Evolutionary conservation across 1,139 yeast genomes (phyloP).

Genomic region (Protomyces macrosporus): DNA sequence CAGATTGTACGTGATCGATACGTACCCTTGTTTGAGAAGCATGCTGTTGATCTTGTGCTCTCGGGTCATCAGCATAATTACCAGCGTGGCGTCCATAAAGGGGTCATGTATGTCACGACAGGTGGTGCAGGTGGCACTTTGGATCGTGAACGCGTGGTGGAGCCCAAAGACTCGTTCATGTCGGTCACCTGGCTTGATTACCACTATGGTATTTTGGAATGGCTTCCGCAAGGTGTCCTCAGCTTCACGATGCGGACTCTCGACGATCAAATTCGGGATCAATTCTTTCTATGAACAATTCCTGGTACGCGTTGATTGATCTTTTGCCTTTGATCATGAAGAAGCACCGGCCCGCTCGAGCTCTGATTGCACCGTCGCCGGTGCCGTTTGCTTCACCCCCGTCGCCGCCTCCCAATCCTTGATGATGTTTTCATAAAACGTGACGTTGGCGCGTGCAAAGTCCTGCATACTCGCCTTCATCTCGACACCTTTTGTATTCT

Average conservation of each 20-base stretch:
- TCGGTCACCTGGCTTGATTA: neutral
- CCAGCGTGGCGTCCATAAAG: constrained; percentile 9
- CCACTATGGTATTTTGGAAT: constrained; percentile 9
- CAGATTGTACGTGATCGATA: constrained; percentile 4
- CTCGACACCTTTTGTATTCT: constrained; percentile 70
- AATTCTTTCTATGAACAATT: neutral
- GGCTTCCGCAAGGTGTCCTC: neutral
- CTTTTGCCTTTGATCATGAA: no score
- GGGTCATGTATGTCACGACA: constrained; percentile 15
- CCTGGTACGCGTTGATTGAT: neutral
- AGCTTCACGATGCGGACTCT: neutral
- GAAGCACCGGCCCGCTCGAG: neutral
- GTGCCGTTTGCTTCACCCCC: neutral
- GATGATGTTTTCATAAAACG: constrained; percentile 60
- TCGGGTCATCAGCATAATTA: constrained; percentile 24
- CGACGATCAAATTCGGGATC: neutral
- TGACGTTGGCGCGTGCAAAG: constrained; percentile 70
- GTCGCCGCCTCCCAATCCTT: constrained; percentile 15
- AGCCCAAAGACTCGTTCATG: constrained; percentile 3
- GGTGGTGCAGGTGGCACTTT: constrained; percentile 23
- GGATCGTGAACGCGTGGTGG: constrained; percentile 11
- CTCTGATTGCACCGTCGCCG: neutral
- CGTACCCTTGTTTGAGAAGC: constrained; percentile 5
- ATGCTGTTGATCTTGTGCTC: constrained; percentile 15
- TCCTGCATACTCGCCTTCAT: constrained; percentile 63